Evolutionary conservation across 2,329 filamentous ascomycete species (phyloP).

Genomic region (Shiraia bambusicola): DNA sequence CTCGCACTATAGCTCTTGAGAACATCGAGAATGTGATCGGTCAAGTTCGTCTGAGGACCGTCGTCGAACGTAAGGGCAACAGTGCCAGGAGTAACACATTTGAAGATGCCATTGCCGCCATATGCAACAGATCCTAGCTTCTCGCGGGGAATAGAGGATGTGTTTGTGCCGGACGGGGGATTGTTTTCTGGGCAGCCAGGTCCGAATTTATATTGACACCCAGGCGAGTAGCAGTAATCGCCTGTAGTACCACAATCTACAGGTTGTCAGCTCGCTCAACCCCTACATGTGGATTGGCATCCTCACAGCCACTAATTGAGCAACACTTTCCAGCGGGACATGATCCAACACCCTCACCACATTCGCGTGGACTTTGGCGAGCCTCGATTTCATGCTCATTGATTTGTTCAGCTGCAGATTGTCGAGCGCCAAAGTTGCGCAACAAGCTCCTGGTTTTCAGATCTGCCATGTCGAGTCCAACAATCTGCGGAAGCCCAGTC

Average conservation of each 20-base stretch:
- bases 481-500: conserved; percentile 9
- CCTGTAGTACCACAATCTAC: conserved; percentile 52
- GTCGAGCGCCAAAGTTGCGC: neutral
- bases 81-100: conserved; percentile 54
- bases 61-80: conserved; percentile 67
- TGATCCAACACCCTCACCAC: conserved; percentile 23
- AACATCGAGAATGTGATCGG: conserved; percentile 60
- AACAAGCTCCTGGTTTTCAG: conserved; percentile 1
- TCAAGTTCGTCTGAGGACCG: conserved; percentile 60
- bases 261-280: neutral
- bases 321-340: conserved; percentile 28
- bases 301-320: conserved; percentile 20
- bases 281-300: too few relatives aligned
- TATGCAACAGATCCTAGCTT: conserved; percentile 56
- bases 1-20: conserved; percentile 60
- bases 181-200: conserved; percentile 48
- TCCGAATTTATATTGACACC: conserved; percentile 61
- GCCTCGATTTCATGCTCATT: conserved; percentile 1
- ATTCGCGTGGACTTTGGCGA: conserved; percentile 19
- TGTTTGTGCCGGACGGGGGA: conserved; percentile 55
- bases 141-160: conserved; percentile 52
- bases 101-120: conserved; percentile 56
- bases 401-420: neutral
- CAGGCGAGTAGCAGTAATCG: conserved; percentile 59
- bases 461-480: conserved; percentile 2